Conservation (phyloP, 176 grass and related monocot genomes). For the Paspalum vaginatum region DNA sequence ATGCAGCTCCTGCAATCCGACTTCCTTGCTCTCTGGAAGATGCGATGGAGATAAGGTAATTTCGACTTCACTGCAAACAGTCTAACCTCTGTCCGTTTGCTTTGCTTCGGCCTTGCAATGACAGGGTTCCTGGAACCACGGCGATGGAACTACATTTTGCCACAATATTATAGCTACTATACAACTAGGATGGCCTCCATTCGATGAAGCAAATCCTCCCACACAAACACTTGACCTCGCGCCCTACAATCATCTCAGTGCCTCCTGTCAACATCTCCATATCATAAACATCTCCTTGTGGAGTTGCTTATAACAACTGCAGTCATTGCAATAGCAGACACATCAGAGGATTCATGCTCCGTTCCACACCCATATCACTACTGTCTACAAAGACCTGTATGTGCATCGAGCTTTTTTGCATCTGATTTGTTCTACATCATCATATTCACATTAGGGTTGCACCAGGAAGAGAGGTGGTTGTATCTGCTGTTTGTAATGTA, state of each 20-base stretch:
- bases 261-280: not conserved
- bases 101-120: slow-evolving; percentile 32
- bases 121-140: not conserved
- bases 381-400: not conserved
- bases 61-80: slow-evolving; percentile 15
- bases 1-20: slow-evolving; percentile 17
- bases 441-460: slow-evolving; percentile 66
- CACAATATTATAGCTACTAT: slow-evolving; percentile 33
- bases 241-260: slow-evolving; percentile 17
- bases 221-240: slow-evolving; percentile 11
- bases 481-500: slow-evolving; percentile 55
- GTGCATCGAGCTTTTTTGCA: slow-evolving; percentile 36
- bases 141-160: not conserved
- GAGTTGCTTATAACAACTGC: slow-evolving; percentile 11
- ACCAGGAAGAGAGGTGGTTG: slow-evolving; percentile 67
- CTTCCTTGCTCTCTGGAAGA: slow-evolving; percentile 2
- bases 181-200: slow-evolving; percentile 27
- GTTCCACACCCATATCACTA: slow-evolving; percentile 1
- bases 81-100: slow-evolving; percentile 4
- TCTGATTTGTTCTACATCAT: slow-evolving; percentile 12
- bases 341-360: slow-evolving; percentile 11
- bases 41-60: not conserved
- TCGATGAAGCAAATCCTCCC: slow-evolving; percentile 6
- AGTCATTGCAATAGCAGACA: slow-evolving; percentile 26
- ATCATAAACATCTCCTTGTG: not conserved